Conservation (phyloP, 345 rosid species). For the Euphorbia tirucalli region DNA sequence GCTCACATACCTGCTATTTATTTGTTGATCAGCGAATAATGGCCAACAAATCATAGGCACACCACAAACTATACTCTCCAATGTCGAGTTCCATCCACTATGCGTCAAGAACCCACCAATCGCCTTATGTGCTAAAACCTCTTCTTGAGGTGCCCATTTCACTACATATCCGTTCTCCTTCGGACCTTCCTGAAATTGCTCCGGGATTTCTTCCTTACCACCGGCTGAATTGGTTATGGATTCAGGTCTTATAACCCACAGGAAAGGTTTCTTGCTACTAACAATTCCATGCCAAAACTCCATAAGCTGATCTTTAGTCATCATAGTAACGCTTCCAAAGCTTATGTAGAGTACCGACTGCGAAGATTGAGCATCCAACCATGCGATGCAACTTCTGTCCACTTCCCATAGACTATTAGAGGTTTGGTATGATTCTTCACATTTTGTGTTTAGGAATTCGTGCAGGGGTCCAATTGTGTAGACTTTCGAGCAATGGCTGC, state of each 20-base stretch:
- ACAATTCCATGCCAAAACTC: constrained; percentile 47
- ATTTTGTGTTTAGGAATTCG: constrained; percentile 31
- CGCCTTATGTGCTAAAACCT: constrained; percentile 48
- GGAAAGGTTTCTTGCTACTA: constrained; percentile 36
- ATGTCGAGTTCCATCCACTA: no score
- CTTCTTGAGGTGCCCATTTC: constrained; percentile 46
- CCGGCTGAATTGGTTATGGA: constrained; percentile 11
- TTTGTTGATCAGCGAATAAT: constrained; percentile 61
- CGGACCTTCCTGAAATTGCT: constrained; percentile 25
- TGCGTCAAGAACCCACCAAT: constrained; percentile 59
- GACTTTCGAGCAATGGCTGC: constrained; percentile 32
- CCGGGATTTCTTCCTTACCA: background rate
- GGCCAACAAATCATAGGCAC: no score
- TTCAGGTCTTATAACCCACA: constrained; percentile 44
- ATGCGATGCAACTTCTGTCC: constrained; percentile 35
- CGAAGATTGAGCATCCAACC: constrained; percentile 45
- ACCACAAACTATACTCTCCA: no score
- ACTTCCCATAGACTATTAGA: constrained; percentile 35
- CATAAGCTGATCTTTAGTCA: constrained; percentile 28
- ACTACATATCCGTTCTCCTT: constrained; percentile 21
- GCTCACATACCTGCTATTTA: constrained; percentile 54
- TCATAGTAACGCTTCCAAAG: constrained; percentile 39
- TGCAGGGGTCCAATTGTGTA: constrained; percentile 60
- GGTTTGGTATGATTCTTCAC: background rate
- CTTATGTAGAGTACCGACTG: constrained; percentile 43